Percentiles rank a stretch among this genome's conserved stretches.
Conservation (phyloP, 176 grass and related monocot genomes). For the Cenchrus purpureus region DNA sequence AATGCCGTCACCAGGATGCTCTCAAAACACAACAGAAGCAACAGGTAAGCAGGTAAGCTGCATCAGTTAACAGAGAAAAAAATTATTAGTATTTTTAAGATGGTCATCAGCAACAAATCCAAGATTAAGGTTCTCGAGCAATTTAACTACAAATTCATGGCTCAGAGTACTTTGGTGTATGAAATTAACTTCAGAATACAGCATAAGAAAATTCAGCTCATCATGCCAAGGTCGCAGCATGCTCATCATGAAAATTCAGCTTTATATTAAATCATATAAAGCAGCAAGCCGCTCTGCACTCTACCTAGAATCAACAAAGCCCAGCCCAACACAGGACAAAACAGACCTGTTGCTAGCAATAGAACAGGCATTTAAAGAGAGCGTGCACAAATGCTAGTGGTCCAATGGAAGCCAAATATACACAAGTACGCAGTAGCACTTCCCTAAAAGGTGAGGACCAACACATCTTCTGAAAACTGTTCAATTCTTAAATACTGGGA, state of each 20-base stretch:
- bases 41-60: not conserved
- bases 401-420: no score
- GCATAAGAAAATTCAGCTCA: not conserved
- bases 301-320: no score
- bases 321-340: no score
- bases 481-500: not conserved
- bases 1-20: conserved; percentile 88
- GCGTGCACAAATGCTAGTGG: no score
- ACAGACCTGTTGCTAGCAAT: no score
- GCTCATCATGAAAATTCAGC: not conserved
- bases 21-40: conserved; percentile 3
- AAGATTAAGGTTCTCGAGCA: not conserved
- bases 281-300: no score
- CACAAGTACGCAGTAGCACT: no score
- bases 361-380: no score
- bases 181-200: not conserved
- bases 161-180: not conserved
- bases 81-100: not conserved
- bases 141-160: not conserved
- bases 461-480: not conserved
- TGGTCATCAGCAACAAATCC: not conserved
- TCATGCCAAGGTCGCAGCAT: not conserved
- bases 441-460: not conserved
- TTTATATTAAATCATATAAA: not conserved
- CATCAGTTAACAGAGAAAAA: not conserved